Evolutionary conservation across 495 filamentous ascomycete species (phyloP).

Genomic region (Tuber borchii): DNA sequence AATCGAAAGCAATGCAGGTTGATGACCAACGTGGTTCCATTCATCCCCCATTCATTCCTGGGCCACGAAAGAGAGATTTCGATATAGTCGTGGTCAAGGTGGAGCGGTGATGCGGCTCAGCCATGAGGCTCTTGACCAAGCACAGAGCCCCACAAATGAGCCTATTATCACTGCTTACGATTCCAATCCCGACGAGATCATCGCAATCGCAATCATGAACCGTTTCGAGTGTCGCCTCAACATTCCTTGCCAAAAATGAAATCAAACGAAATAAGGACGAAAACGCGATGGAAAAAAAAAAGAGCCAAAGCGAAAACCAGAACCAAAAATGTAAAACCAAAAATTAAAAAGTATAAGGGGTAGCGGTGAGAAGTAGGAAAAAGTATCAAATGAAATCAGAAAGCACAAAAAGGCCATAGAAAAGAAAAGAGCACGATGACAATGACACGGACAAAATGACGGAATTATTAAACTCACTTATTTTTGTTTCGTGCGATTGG

Average conservation of each 20-base stretch:
- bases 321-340: not conserved
- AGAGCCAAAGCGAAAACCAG: not conserved
- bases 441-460: not conserved
- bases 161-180: constrained; percentile 18
- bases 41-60: constrained; percentile 12
- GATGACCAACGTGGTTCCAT: constrained; percentile 40
- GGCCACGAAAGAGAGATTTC: constrained; percentile 25
- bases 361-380: not conserved
- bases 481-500: constrained; percentile 30
- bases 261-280: constrained; percentile 16
- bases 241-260: constrained; percentile 11
- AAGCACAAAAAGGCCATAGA: not conserved
- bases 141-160: constrained; percentile 37
- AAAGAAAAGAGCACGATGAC: not conserved
- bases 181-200: constrained; percentile 28
- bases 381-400: not conserved
- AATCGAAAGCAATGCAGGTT: constrained; percentile 25
- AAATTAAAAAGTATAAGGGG: not conserved
- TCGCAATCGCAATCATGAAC: constrained; percentile 31
- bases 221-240: constrained; percentile 20
- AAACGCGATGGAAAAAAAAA: constrained; percentile 1
- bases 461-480: constrained; percentile 22
- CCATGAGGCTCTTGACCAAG: constrained; percentile 37
- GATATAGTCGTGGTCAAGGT: constrained; percentile 23
- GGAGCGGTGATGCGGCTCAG: constrained; percentile 34